A percentile compares a stretch with the other conserved stretches of the same genome.
Conservation (phyloP, 345 rosid species). For the Rhizophora apiculata region DNA sequence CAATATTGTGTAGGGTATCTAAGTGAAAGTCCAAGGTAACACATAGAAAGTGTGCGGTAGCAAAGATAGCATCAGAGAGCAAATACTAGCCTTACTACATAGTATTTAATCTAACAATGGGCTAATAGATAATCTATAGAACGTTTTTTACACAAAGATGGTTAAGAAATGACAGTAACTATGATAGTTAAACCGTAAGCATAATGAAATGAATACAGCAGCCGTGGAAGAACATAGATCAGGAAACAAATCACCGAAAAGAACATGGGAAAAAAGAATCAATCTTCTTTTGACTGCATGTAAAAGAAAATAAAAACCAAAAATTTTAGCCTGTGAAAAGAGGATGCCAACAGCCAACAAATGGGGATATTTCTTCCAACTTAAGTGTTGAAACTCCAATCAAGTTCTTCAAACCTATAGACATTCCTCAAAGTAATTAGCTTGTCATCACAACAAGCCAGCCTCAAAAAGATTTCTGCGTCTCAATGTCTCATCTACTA, state of each 20-base stretch:
- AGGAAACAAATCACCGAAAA: conserved; percentile 13
- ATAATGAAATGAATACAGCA: too few relatives aligned
- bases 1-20: too few relatives aligned
- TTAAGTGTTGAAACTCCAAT: conserved; percentile 15
- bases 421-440: conserved; percentile 12
- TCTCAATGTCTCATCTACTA: conserved; percentile 88
- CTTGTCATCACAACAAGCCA: conserved; percentile 62
- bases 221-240: neutral
- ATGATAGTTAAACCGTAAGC: neutral
- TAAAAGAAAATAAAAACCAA: conserved; percentile 17
- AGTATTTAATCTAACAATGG: too few relatives aligned
- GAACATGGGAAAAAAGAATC: conserved; percentile 6
- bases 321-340: conserved; percentile 26
- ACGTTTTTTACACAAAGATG: too few relatives aligned
- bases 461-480: conserved; percentile 94
- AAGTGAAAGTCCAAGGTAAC: too few relatives aligned
- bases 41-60: too few relatives aligned
- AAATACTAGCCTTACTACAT: too few relatives aligned
- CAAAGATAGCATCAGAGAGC: too few relatives aligned
- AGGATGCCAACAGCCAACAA: conserved; percentile 14
- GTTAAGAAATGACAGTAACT: neutral
- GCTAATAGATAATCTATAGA: too few relatives aligned
- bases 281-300: conserved; percentile 2
- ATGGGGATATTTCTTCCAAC: conserved; percentile 15
- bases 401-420: conserved; percentile 25